Conservation (phyloP, 495 filamentous ascomycete species). For the Oidiodendron maius region DNA sequence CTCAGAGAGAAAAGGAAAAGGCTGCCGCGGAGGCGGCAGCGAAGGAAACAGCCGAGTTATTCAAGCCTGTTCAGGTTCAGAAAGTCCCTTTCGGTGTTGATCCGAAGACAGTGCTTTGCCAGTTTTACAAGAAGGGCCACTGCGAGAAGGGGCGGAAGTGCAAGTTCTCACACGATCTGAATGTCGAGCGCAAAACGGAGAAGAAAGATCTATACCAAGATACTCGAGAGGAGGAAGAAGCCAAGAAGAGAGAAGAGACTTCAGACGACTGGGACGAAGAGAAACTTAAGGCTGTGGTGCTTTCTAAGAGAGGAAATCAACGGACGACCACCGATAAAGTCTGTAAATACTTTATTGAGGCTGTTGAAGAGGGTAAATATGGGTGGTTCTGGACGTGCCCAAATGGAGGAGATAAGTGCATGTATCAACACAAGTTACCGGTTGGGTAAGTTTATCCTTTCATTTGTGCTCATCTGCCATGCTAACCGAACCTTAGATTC, state of each 20-base stretch:
- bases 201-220: slow-evolving; percentile 94
- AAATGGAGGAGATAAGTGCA: slow-evolving; percentile 96
- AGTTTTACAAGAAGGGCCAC: slow-evolving; percentile 92
- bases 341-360: slow-evolving; percentile 98
- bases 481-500: slow-evolving; percentile 54
- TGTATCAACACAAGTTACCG: slow-evolving; percentile 94
- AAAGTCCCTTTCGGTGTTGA: slow-evolving; percentile 98
- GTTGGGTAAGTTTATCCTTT: slow-evolving; percentile 58
- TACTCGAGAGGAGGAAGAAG: slow-evolving; percentile 65
- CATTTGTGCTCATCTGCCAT: neutral
- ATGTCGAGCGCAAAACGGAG: slow-evolving; percentile 80
- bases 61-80: slow-evolving; percentile 91
- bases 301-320: slow-evolving; percentile 96
- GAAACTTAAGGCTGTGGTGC: slow-evolving; percentile 82
- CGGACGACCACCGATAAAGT: slow-evolving; percentile 95
- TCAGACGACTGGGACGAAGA: slow-evolving; percentile 97
- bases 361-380: slow-evolving; percentile 96
- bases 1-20: slow-evolving; percentile 75
- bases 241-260: slow-evolving; percentile 84
- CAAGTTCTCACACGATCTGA: slow-evolving; percentile 93
- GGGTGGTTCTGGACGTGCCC: slow-evolving; percentile 99
- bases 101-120: slow-evolving; percentile 95
- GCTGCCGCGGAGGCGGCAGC: slow-evolving; percentile 74
- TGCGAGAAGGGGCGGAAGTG: slow-evolving; percentile 98
- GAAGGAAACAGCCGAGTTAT: slow-evolving; percentile 70